phyloP scores from a whole-genome alignment of 2,329 filamentous ascomycete species.

The Orbilia oligospora region DNA sequence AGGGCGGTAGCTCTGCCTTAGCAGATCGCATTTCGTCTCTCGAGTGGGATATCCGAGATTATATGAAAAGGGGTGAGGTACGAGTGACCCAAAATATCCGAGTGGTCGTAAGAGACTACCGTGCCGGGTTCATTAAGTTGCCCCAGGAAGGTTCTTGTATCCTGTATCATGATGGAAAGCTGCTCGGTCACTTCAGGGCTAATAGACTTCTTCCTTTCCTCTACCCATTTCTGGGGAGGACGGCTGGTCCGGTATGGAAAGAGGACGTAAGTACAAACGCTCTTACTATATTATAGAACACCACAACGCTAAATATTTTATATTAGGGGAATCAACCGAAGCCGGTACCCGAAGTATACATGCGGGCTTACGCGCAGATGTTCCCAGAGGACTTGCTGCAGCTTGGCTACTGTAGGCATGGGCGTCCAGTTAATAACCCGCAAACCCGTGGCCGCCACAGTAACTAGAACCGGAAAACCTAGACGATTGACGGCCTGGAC shows the following conservation, averaged over 20 bases:
- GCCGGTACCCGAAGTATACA: not conserved
- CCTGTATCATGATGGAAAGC: constrained; percentile 19
- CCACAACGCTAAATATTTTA: not conserved
- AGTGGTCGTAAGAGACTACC: constrained; percentile 18
- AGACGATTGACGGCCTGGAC: not conserved
- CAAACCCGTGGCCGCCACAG: not conserved
- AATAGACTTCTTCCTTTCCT: not conserved
- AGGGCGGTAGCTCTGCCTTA: not conserved
- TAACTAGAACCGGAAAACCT: not conserved
- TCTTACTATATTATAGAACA: not conserved
- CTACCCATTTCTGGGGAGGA: not conserved
- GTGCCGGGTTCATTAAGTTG: constrained; percentile 19
- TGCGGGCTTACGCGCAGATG: not conserved
- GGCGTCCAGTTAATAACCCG: not conserved
- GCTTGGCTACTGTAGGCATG: not conserved
- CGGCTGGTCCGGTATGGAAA: constrained; percentile 38
- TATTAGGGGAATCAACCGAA: constrained; percentile 34
- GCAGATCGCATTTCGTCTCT: constrained; percentile 48
- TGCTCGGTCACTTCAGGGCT: not conserved
- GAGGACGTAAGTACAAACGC: constrained; percentile 40
- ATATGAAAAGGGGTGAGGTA: not conserved
- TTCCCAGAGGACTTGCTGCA: not conserved
- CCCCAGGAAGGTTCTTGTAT: constrained; percentile 1
- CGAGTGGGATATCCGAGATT: constrained; percentile 39
- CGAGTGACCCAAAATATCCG: constrained; percentile 8